Evolutionary conservation across 2,329 filamentous ascomycete genomes (phyloP).

Genomic region (Neoscytalidium dimidiatum): DNA sequence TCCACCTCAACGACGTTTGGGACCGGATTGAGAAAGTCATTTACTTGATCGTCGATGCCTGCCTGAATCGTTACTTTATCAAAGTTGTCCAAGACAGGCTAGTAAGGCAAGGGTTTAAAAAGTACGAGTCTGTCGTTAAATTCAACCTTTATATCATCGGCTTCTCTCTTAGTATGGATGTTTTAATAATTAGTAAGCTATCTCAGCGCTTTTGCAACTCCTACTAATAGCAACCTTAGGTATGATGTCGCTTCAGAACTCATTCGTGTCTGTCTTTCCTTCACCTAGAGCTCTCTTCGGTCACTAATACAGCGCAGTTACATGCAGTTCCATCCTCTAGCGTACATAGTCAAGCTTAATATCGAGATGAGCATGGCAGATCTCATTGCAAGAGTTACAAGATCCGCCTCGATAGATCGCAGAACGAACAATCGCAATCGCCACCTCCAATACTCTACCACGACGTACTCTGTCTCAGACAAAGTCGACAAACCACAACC

Average conservation of each 20-base stretch:
- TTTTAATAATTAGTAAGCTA: slow-evolving; percentile 19
- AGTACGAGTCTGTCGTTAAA: slow-evolving; percentile 29
- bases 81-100: slow-evolving; percentile 27
- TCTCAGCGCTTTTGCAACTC: neutral
- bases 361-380: slow-evolving; percentile 49
- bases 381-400: slow-evolving; percentile 29
- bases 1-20: slow-evolving; percentile 24
- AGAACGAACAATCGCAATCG: neutral
- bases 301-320: slow-evolving; percentile 12
- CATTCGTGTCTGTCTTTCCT: neutral
- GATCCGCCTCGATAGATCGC: neutral
- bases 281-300: neutral
- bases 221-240: neutral
- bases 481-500: neutral
- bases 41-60: slow-evolving; percentile 28
- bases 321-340: slow-evolving; percentile 45
- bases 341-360: slow-evolving; percentile 47
- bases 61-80: slow-evolving; percentile 32
- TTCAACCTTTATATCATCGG: slow-evolving; percentile 32
- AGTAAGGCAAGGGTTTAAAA: slow-evolving; percentile 29
- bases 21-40: slow-evolving; percentile 28
- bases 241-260: slow-evolving; percentile 13
- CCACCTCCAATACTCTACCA: neutral
- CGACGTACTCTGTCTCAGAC: neutral
- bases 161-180: slow-evolving; percentile 30